Evolutionary conservation across 768 basidiomycete species (phyloP), one percentile per base, ranked within the genome.

Genomic region (Boletus vermiculosoides): DNA sequence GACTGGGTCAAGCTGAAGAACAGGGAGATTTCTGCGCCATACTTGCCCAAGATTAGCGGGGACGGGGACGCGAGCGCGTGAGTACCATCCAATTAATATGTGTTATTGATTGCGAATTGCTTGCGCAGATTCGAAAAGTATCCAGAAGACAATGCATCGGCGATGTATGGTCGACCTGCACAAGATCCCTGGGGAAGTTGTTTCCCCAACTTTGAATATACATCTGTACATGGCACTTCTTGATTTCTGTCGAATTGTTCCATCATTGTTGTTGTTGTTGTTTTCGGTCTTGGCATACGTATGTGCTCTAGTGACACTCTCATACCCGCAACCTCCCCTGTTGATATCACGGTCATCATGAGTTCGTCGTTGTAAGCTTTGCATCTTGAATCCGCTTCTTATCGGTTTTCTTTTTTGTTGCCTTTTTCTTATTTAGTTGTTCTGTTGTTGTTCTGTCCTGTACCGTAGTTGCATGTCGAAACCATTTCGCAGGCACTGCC

Each of bases 41-140:
- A 97, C 75, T 76, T 98, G 50, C 97, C 97, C 13, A 88, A 88
- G 70, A 93, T 98, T 47, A 82, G 77, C 34, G 88, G 93, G 10
- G 97, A 98, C 12, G 97, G 97, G 1, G 97, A 99, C 72, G 90
- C 96, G 6, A 94, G 91, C 84, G 90, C 90, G 89, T 92, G 69
- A 72, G 90, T 83, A 16, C 31, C 23, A 40, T 50, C 42, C 4
- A 0, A 8, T 20, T 28, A 4, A 8, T 3, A 18, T 25, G 53
- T 25, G 45, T 51, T 47, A 9, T 20, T 15, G 41, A 40, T 36
- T 9, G 16, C 50, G 53, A 3, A 56, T 45, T 5, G 44, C 5
- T 20, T 13, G 25, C 33, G 11, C 63, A 92, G 89, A 22, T 92
- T 92, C 61, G 90, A 92, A 63, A 77, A 75, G 46, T 92, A 92